A percentile compares a stretch with the other conserved stretches of the same genome.
Evolutionary conservation across 495 filamentous ascomycete genomes (phyloP).

Genomic region (Penicillium lagena): DNA sequence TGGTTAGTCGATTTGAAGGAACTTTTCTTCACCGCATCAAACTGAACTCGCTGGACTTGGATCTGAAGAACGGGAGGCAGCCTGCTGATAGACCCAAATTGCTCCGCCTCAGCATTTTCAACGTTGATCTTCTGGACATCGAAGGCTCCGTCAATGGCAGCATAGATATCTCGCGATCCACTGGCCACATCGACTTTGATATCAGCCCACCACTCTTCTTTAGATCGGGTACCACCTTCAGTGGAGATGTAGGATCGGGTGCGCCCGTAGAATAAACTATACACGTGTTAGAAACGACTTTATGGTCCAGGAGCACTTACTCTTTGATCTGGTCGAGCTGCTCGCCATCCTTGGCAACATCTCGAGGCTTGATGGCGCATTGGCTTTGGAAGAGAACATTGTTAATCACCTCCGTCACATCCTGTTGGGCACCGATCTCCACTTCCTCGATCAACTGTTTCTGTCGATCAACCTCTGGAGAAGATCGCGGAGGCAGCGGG

Average conservation of each 20-base stretch:
- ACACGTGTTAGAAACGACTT: too few species aligned
- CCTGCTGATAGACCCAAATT: constrained; percentile 68
- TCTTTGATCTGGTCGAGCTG: constrained; percentile 75
- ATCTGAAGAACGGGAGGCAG: constrained; percentile 84
- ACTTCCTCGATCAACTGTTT: constrained; percentile 46
- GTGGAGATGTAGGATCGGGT: constrained; percentile 48
- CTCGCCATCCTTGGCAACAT: constrained; percentile 56
- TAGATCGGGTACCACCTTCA: constrained; percentile 34
- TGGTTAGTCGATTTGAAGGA: constrained; percentile 74
- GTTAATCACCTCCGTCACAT: constrained; percentile 92
- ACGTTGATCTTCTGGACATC: constrained; percentile 68
- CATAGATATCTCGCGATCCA: constrained; percentile 63
- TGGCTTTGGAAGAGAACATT: constrained; percentile 86
- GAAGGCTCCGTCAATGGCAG: constrained; percentile 78
- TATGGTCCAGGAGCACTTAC: constrained; percentile 21
- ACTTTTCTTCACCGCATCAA: constrained; percentile 49
- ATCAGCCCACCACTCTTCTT: constrained; percentile 55
- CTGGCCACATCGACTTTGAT: constrained; percentile 59
- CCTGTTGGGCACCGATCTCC: constrained; percentile 68
- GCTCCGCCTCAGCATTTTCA: constrained; percentile 53
- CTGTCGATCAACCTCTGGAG: constrained; percentile 24
- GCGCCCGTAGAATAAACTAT: constrained; percentile 48
- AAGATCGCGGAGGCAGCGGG: constrained; percentile 42
- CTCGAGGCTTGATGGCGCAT: constrained; percentile 68
- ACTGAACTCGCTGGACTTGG: constrained; percentile 75